Conservation (phyloP, 805 yeast genomes). For the Clavispora santaluciae region DNA sequence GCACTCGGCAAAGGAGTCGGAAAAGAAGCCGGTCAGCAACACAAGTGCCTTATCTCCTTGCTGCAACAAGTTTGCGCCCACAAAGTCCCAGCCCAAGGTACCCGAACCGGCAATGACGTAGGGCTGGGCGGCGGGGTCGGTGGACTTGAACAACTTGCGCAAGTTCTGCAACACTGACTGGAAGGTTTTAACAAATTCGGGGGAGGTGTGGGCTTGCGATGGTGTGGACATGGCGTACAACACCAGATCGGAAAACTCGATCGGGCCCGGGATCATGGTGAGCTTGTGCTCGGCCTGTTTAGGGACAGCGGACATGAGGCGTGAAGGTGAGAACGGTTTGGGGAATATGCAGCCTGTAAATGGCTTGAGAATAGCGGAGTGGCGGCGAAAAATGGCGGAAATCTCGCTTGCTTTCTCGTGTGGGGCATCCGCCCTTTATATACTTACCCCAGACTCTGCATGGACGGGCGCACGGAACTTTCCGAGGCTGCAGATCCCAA, state of each 20-base stretch:
- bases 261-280: constrained; percentile 80
- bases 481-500: not conserved
- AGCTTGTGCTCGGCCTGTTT: constrained; percentile 42
- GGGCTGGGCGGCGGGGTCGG: constrained; percentile 66
- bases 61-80: constrained; percentile 66
- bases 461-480: constrained; percentile 1
- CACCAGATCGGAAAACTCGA: constrained; percentile 77
- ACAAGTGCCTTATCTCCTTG: constrained; percentile 69
- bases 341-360: not conserved
- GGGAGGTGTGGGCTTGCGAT: constrained; percentile 85
- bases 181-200: constrained; percentile 73
- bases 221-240: constrained; percentile 76
- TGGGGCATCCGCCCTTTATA: not conserved
- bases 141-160: constrained; percentile 70
- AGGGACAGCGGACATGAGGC: constrained; percentile 30
- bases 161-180: constrained; percentile 62
- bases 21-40: constrained; percentile 85
- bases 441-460: constrained; percentile 1
- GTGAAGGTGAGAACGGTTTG: not conserved
- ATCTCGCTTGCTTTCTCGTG: not conserved
- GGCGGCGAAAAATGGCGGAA: not conserved
- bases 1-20: constrained; percentile 76
- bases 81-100: constrained; percentile 92
- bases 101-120: constrained; percentile 87
- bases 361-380: not conserved